Evolutionary conservation across 1,139 yeast species (phyloP).

Genomic region (Spathaspora jeffriesii): DNA sequence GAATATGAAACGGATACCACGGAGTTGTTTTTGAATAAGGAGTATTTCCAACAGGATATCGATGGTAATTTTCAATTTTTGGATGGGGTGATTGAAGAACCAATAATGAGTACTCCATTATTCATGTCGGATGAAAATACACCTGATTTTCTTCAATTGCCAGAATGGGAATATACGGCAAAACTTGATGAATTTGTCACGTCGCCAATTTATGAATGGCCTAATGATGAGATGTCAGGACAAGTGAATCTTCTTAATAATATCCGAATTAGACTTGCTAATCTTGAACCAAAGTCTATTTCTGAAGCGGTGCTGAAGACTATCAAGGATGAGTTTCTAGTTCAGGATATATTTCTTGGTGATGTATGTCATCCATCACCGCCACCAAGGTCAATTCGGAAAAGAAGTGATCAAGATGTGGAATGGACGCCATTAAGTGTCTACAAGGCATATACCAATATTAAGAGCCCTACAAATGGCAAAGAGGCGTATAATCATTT

Average conservation of each 20-base stretch:
- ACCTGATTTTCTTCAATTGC: slow-evolving; percentile 5
- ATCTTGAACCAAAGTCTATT: slow-evolving; percentile 13
- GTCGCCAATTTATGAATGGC: slow-evolving; percentile 16
- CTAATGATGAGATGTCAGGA: slow-evolving; percentile 13
- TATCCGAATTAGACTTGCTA: slow-evolving; percentile 12
- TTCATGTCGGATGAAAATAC: slow-evolving; percentile 3
- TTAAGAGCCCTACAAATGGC: slow-evolving; percentile 23
- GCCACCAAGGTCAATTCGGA: slow-evolving; percentile 18
- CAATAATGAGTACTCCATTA: slow-evolving; percentile 1
- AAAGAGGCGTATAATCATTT: slow-evolving; percentile 19
- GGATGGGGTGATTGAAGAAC: not conserved
- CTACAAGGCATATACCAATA: slow-evolving; percentile 36
- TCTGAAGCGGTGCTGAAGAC: slow-evolving; percentile 19
- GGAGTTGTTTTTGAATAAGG: slow-evolving; percentile 10
- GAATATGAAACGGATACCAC: slow-evolving; percentile 16
- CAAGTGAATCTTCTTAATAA: slow-evolving; percentile 10
- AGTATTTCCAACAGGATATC: not conserved
- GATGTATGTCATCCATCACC: slow-evolving; percentile 4
- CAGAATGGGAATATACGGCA: not conserved
- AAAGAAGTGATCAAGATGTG: slow-evolving; percentile 19
- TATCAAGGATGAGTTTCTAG: slow-evolving; percentile 18
- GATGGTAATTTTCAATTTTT: slow-evolving; percentile 5
- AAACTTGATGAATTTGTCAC: slow-evolving; percentile 12
- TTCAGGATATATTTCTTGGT: slow-evolving; percentile 14
- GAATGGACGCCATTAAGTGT: slow-evolving; percentile 39